These are phyloP conservation scores for Phialocephala sp. DNA, from an alignment of 2,329 filamentous ascomycete species.

Conservation along the genomic window DNA sequence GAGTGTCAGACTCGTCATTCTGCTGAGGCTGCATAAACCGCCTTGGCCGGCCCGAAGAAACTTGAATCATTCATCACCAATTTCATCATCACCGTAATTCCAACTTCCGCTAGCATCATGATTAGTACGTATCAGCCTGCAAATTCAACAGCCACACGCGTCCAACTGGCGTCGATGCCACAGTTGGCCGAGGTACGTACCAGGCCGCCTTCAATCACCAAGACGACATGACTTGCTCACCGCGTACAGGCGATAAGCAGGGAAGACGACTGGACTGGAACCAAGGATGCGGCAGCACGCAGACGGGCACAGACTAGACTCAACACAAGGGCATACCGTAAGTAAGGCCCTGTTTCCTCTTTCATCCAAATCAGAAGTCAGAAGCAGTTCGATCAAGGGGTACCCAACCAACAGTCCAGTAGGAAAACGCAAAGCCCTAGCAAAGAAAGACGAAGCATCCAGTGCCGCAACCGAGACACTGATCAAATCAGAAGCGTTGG, in stretches of 20 bases:
- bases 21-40: constrained; percentile 29
- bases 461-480: constrained; percentile 30
- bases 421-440: constrained; percentile 45
- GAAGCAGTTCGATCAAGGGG: background rate
- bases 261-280: constrained; percentile 54
- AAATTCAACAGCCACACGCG: constrained; percentile 30
- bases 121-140: constrained; percentile 32
- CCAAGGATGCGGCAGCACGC: constrained; percentile 48
- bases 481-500: constrained; percentile 41
- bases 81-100: constrained; percentile 17
- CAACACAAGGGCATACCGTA: constrained; percentile 53
- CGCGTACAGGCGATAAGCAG: constrained; percentile 44
- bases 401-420: constrained; percentile 31
- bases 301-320: constrained; percentile 52
- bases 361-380: constrained; percentile 20
- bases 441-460: constrained; percentile 31
- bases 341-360: constrained; percentile 38
- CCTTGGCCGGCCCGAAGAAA: constrained; percentile 14
- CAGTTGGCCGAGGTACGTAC: constrained; percentile 48
- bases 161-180: constrained; percentile 44
- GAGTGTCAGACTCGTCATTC: constrained; percentile 25
- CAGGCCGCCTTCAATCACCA: constrained; percentile 20
- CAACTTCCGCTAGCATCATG: constrained; percentile 31
- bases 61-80: constrained; percentile 20
- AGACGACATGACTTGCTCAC: constrained; percentile 40